These are phyloP conservation scores for Xylariaceae sp. DNA, from an alignment of 2,329 filamentous ascomycete genomes.

Conservation along the genomic window DNA sequence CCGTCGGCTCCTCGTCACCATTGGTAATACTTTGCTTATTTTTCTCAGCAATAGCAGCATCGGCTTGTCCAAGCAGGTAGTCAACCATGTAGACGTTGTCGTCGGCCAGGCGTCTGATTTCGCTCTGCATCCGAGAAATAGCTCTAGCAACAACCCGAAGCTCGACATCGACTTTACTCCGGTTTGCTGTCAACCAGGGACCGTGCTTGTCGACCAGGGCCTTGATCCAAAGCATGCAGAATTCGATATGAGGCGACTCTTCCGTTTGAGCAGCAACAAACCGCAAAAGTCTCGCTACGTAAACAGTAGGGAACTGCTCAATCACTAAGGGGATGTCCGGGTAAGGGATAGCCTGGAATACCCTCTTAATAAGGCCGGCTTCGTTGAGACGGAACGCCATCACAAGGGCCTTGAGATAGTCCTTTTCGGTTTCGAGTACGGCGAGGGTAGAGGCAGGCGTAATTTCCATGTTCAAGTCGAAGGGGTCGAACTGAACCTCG, in stretches of 20 bases:
- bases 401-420: slow-evolving; percentile 86
- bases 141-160: slow-evolving; percentile 77
- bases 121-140: slow-evolving; percentile 72
- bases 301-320: slow-evolving; percentile 73
- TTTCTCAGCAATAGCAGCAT: slow-evolving; percentile 16
- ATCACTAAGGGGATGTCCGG: slow-evolving; percentile 72
- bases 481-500: slow-evolving; percentile 83
- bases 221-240: slow-evolving; percentile 90
- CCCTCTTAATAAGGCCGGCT: slow-evolving; percentile 69
- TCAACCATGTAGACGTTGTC: slow-evolving; percentile 87
- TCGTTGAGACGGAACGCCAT: slow-evolving; percentile 98
- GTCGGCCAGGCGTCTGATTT: slow-evolving; percentile 76
- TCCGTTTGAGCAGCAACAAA: slow-evolving; percentile 87
- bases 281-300: slow-evolving; percentile 76
- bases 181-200: slow-evolving; percentile 74
- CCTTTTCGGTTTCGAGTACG: slow-evolving; percentile 60
- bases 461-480: slow-evolving; percentile 90
- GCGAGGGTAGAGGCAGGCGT: slow-evolving; percentile 79
- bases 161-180: slow-evolving; percentile 75
- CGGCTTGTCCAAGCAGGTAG: slow-evolving; percentile 60
- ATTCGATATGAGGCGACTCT: slow-evolving; percentile 87
- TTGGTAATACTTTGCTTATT: slow-evolving; percentile 12
- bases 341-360: slow-evolving; percentile 79
- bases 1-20: slow-evolving; percentile 22
- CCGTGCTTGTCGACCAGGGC: slow-evolving; percentile 77